A percentile compares a stretch with the other conserved stretches of the same genome.
Evolutionary conservation across 768 basidiomycete genomes (phyloP).

Genomic region (Ephemerocybe angulata): DNA sequence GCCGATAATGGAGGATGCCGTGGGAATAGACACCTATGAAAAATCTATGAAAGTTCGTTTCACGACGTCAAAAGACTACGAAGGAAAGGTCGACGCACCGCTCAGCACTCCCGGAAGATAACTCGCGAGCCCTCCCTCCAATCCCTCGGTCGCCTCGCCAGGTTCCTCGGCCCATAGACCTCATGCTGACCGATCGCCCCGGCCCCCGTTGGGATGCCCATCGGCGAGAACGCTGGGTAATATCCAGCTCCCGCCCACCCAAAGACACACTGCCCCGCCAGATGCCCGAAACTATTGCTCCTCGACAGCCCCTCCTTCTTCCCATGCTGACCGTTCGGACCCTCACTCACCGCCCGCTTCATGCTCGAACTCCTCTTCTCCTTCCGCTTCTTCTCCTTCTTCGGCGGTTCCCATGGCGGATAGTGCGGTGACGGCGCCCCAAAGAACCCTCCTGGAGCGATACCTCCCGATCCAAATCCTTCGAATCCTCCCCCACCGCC

Average conservation of each 20-base stretch:
- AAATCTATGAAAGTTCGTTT: too few relatives aligned
- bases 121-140: slow-evolving; percentile 33
- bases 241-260: background rate
- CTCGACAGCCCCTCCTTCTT: slow-evolving; percentile 14
- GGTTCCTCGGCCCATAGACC: slow-evolving; percentile 26
- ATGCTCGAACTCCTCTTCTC: slow-evolving; percentile 16
- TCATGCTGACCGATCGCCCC: slow-evolving; percentile 13
- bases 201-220: background rate
- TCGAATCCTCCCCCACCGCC: background rate
- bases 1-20: too few relatives aligned
- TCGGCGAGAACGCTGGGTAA: background rate
- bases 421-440: slow-evolving; percentile 16
- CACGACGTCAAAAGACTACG: too few relatives aligned
- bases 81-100: slow-evolving; percentile 21
- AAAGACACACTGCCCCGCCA: background rate
- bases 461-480: background rate
- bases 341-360: slow-evolving; percentile 18
- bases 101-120: slow-evolving; percentile 27
- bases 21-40: too few relatives aligned
- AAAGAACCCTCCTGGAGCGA: slow-evolving; percentile 14
- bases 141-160: slow-evolving; percentile 38
- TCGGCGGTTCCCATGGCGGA: slow-evolving; percentile 7
- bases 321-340: background rate
- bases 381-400: slow-evolving; percentile 5
- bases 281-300: slow-evolving; percentile 16